Evolutionary conservation across 2,329 filamentous ascomycete species (phyloP).

Genomic region (Diplocarpon mali): DNA sequence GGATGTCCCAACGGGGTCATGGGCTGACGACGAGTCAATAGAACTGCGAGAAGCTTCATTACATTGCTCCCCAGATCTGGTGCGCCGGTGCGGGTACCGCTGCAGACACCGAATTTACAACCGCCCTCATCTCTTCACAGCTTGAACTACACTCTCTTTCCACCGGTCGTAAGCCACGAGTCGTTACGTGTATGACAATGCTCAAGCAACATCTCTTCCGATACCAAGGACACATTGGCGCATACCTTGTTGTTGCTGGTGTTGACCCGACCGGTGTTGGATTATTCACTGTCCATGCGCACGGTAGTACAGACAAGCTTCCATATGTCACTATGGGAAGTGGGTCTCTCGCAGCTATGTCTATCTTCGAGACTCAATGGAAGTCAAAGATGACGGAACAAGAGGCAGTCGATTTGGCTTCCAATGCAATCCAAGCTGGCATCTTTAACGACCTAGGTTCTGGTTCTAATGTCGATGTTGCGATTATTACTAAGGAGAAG

Average conservation of each 20-base stretch:
- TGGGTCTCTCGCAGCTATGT: conserved; percentile 92
- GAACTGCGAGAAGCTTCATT: conserved; percentile 99
- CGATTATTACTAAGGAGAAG: conserved; percentile 90
- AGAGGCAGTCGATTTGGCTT: conserved; percentile 70
- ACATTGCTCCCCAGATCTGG: conserved; percentile 98
- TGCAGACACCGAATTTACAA: conserved; percentile 98
- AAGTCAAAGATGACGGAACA: conserved; percentile 65
- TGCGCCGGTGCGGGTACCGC: conserved; percentile 96
- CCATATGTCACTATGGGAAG: conserved; percentile 99
- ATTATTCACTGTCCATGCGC: conserved; percentile 96
- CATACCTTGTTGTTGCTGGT: conserved; percentile 93
- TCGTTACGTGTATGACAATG: conserved; percentile 98
- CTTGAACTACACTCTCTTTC: conserved; percentile 95
- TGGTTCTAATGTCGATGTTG: conserved; percentile 94
- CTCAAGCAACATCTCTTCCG: conserved; percentile 99
- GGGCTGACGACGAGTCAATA: conserved; percentile 22
- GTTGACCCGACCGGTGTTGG: conserved; percentile 92
- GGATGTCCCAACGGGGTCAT: not conserved
- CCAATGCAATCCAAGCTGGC: conserved; percentile 86
- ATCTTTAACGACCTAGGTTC: conserved; percentile 98
- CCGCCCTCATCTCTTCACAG: conserved; percentile 94
- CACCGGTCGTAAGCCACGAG: conserved; percentile 90
- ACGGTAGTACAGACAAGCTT: conserved; percentile 96
- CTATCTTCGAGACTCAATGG: conserved; percentile 95
- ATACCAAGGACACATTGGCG: conserved; percentile 95